Evolutionary conservation across 371 early-diverging fungal genomes (phyloP).

Genomic region (Batkoa obscura): DNA sequence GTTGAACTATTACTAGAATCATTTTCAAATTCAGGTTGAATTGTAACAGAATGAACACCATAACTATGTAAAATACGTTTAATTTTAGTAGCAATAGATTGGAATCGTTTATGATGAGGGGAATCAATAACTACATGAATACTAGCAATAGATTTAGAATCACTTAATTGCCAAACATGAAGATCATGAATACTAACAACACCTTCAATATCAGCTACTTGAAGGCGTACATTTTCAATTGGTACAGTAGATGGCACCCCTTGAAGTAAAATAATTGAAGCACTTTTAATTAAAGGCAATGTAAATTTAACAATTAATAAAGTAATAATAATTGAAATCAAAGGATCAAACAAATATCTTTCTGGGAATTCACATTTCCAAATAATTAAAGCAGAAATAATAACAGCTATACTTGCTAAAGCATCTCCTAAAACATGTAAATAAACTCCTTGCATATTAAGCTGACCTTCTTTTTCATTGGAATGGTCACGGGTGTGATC

Average conservation of each 20-base stretch:
- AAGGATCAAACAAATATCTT: constrained; percentile 64
- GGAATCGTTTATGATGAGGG: constrained; percentile 21
- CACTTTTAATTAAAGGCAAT: constrained; percentile 46
- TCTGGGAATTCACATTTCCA: constrained; percentile 43
- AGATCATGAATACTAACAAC: constrained; percentile 71
- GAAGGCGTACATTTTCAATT: constrained; percentile 36
- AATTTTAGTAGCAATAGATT: constrained; percentile 39
- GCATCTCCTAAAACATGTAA: constrained; percentile 91
- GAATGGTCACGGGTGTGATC: constrained; percentile 15
- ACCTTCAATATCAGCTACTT: constrained; percentile 26
- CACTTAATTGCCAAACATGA: constrained; percentile 87
- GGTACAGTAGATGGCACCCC: constrained; percentile 52
- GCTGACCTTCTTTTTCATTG: constrained; percentile 22
- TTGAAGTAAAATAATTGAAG: constrained; percentile 68
- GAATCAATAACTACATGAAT: constrained; percentile 56
- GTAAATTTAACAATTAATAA: constrained; percentile 35
- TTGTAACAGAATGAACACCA: constrained; percentile 73
- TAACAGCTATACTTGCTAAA: constrained; percentile 82
- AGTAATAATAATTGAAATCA: constrained; percentile 16
- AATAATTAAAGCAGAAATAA: constrained; percentile 61
- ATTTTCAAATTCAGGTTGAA: constrained; percentile 65
- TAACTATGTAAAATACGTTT: constrained; percentile 49
- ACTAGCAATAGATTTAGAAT: constrained; percentile 62
- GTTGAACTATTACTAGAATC: not conserved
- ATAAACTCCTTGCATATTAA: constrained; percentile 86